These are phyloP conservation scores for Fusarium secorum DNA, from an alignment of 2,329 filamentous ascomycete species.

Conservation along the genomic window DNA sequence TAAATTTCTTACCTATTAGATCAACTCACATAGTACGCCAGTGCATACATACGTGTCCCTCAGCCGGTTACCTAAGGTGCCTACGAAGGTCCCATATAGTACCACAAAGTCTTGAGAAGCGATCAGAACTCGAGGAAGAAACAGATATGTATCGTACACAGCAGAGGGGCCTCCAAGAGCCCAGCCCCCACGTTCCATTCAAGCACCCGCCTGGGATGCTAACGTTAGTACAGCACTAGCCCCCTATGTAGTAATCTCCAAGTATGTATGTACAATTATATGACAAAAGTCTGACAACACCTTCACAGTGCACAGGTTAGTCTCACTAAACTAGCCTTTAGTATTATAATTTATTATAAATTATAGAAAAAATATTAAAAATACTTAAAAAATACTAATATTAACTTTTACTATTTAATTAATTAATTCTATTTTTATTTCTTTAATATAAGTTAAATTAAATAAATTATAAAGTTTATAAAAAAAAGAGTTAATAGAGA, in stretches of 20 bases:
- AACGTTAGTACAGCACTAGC: neutral
- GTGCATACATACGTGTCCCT: neutral
- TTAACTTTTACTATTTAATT: no score
- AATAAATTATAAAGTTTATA: no score
- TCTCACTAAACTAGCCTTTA: no score
- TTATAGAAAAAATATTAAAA: no score
- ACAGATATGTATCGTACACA: neutral
- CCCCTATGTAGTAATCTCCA: neutral
- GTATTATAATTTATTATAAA: no score
- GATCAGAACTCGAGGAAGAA: neutral
- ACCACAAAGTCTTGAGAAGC: neutral
- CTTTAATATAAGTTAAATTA: no score
- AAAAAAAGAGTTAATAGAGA: no score
- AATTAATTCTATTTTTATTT: no score
- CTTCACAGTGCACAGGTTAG: no score
- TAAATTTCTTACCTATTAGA: neutral
- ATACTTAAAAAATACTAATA: no score
- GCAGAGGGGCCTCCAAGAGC: neutral
- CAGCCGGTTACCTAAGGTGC: neutral
- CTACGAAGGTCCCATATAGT: neutral
- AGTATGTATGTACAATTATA: neutral
- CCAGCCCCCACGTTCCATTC: constrained; percentile 19
- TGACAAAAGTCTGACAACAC: no score
- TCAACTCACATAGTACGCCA: neutral
- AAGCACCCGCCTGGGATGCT: neutral